Percentiles rank a stretch among this genome's conserved stretches.
These are phyloP conservation scores for Gaeumannomyces tritici DNA, from an alignment of 2,329 filamentous ascomycete genomes.

Conservation along the genomic window DNA sequence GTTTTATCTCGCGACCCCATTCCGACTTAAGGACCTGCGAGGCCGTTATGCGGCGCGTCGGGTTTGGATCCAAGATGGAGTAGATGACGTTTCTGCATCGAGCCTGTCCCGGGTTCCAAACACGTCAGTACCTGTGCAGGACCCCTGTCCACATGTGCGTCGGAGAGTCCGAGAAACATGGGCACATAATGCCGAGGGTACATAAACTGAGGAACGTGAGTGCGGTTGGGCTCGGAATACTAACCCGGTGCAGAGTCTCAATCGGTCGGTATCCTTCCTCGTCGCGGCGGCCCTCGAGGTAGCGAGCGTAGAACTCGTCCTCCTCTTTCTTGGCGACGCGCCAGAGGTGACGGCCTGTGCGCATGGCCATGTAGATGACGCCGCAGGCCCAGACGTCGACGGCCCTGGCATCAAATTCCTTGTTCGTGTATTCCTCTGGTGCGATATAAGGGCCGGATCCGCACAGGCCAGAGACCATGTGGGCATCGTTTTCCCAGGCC, in stretches of 20 bases:
- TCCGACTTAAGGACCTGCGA: slow-evolving; percentile 96
- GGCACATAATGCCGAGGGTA: too few relatives aligned
- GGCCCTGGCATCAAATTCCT: slow-evolving; percentile 93
- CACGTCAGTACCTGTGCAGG: not conserved
- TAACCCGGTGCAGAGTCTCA: slow-evolving; percentile 87
- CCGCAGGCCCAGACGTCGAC: slow-evolving; percentile 98
- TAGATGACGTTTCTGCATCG: slow-evolving; percentile 98
- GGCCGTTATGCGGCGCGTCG: slow-evolving; percentile 82
- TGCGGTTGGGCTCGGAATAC: slow-evolving; percentile 18
- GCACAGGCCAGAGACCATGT: slow-evolving; percentile 96
- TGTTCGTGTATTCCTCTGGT: slow-evolving; percentile 90
- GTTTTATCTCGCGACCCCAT: slow-evolving; percentile 95
- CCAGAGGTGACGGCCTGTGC: slow-evolving; percentile 92
- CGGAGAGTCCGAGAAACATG: too few relatives aligned
- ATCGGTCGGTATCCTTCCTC: slow-evolving; percentile 96
- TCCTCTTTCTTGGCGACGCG: slow-evolving; percentile 94
- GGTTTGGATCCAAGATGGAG: slow-evolving; percentile 93
- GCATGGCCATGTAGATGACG: slow-evolving; percentile 99
- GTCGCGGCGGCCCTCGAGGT: slow-evolving; percentile 83
- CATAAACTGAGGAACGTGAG: too few relatives aligned
- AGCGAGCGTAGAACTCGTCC: slow-evolving; percentile 93
- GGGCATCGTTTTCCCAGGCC: slow-evolving; percentile 97
- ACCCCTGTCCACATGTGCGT: not conserved
- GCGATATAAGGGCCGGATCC: slow-evolving; percentile 96
- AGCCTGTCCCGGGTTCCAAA: slow-evolving; percentile 47